phyloP scores from a whole-genome alignment of 2,329 filamentous ascomycete species.

The Neoarthrinium moseri region DNA sequence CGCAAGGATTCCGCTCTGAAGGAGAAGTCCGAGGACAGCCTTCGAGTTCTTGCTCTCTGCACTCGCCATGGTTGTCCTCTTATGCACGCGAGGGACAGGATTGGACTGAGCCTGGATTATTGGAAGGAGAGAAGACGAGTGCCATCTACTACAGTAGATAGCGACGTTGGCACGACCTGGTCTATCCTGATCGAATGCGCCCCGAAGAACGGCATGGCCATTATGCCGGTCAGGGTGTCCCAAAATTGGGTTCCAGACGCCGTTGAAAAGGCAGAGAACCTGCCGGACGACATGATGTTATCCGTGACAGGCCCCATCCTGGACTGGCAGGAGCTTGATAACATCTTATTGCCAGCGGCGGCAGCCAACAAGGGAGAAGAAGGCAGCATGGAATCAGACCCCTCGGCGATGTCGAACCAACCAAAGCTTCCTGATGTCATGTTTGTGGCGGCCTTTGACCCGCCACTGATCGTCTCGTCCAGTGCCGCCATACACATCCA shows the following conservation, averaged over 20 bases:
- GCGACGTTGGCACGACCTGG: slow-evolving; percentile 54
- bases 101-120: slow-evolving; percentile 75
- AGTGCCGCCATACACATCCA: slow-evolving; percentile 63
- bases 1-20: slow-evolving; percentile 45
- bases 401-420: slow-evolving; percentile 36
- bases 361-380: slow-evolving; percentile 46
- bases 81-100: slow-evolving; percentile 65
- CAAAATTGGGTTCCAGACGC: slow-evolving; percentile 70
- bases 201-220: slow-evolving; percentile 33
- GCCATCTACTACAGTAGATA: slow-evolving; percentile 31
- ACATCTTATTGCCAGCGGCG: slow-evolving; percentile 53
- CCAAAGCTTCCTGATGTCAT: slow-evolving; percentile 67
- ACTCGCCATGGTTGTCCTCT: slow-evolving; percentile 67
- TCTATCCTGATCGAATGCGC: slow-evolving; percentile 67
- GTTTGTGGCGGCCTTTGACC: slow-evolving; percentile 73
- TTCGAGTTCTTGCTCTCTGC: slow-evolving; percentile 63
- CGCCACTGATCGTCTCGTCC: slow-evolving; percentile 69
- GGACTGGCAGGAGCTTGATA: slow-evolving; percentile 73
- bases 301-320: slow-evolving; percentile 40
- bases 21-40: slow-evolving; percentile 45
- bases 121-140: slow-evolving; percentile 66
- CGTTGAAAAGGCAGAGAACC: slow-evolving; percentile 55
- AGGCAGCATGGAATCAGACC: slow-evolving; percentile 52
- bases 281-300: slow-evolving; percentile 40
- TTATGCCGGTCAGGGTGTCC: slow-evolving; percentile 61